These are phyloP conservation scores for Senna tora DNA, from an alignment of 306 rosid species.

Conservation along the genomic window DNA sequence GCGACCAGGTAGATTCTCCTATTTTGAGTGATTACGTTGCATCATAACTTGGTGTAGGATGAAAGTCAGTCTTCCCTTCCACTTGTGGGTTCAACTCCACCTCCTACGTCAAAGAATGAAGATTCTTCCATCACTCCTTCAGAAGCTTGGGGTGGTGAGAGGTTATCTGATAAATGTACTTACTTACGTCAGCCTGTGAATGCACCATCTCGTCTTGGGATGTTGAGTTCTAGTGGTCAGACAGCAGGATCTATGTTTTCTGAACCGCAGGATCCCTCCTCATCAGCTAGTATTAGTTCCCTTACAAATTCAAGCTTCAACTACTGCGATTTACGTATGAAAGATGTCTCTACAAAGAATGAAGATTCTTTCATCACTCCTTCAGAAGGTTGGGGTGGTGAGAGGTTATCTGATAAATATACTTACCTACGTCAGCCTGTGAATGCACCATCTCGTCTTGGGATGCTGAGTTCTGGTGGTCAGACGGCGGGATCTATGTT, in stretches of 20 bases:
- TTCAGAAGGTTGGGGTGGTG: conserved; percentile 99
- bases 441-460: conserved; percentile 74
- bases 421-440: conserved; percentile 54
- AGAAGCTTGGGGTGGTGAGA: conserved; percentile 99
- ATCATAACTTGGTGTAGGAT: conserved; percentile 57
- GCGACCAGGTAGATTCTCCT: conserved; percentile 12
- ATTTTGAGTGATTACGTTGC: conserved; percentile 33
- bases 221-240: conserved; percentile 61
- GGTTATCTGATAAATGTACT: conserved; percentile 70
- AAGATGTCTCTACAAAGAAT: conserved; percentile 65
- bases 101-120: conserved; percentile 72
- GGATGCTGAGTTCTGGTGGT: conserved; percentile 56
- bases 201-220: conserved; percentile 78
- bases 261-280: conserved; percentile 73
- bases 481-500: conserved; percentile 68
- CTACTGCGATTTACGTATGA: conserved; percentile 60
- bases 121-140: conserved; percentile 95
- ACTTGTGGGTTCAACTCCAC: conserved; percentile 67
- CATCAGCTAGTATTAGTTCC: conserved; percentile 47
- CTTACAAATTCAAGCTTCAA: conserved; percentile 55
- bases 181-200: conserved; percentile 54
- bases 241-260: conserved; percentile 63
- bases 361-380: conserved; percentile 93
- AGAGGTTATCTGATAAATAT: conserved; percentile 78
- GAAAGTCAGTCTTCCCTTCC: conserved; percentile 65